A percentile compares a stretch with the other conserved stretches of the same genome.
Conservation (phyloP, 1,139 yeast genomes). For the Geotrichum australiense region DNA sequence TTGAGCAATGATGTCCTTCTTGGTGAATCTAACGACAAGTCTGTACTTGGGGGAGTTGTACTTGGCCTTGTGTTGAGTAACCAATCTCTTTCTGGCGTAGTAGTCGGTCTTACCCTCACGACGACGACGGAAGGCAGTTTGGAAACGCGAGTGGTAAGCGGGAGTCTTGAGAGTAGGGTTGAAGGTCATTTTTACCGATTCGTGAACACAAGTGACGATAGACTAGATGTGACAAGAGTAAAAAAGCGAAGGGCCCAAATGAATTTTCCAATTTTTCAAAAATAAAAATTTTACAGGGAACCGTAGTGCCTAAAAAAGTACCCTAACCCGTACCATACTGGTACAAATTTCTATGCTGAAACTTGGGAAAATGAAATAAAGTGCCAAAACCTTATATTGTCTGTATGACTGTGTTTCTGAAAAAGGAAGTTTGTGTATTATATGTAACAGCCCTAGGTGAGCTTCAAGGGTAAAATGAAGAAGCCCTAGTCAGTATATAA, state of each 20-base stretch:
- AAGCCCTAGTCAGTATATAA: slow-evolving; percentile 3
- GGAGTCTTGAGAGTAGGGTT: slow-evolving; percentile 64
- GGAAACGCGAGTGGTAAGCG: slow-evolving; percentile 99
- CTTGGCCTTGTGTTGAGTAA: slow-evolving; percentile 99
- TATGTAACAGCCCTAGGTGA: not conserved
- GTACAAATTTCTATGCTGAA: no score
- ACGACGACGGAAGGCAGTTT: slow-evolving; percentile 99
- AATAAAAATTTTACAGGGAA: not conserved
- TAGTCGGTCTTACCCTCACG: slow-evolving; percentile 99
- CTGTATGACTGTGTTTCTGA: slow-evolving; percentile 2
- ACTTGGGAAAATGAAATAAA: no score
- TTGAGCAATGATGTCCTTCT: slow-evolving; percentile 98
- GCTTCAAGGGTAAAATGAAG: slow-evolving; percentile 4
- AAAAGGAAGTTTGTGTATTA: slow-evolving; percentile 3
- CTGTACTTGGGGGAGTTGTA: slow-evolving; percentile 99
- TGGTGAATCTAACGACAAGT: slow-evolving; percentile 99
- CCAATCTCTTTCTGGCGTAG: slow-evolving; percentile 99
- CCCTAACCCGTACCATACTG: no score
- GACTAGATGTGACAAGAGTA: slow-evolving; percentile 14
- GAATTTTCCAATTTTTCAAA: not conserved
- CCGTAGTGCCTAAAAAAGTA: no score
- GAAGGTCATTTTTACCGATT: slow-evolving; percentile 55
- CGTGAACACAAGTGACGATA: not conserved
- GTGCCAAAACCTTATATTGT: no score
- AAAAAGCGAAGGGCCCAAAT: slow-evolving; percentile 2